Evolutionary conservation across 1,284 basidiomycete genomes (phyloP).

Genomic region (Cutaneotrichosporon sp.): DNA sequence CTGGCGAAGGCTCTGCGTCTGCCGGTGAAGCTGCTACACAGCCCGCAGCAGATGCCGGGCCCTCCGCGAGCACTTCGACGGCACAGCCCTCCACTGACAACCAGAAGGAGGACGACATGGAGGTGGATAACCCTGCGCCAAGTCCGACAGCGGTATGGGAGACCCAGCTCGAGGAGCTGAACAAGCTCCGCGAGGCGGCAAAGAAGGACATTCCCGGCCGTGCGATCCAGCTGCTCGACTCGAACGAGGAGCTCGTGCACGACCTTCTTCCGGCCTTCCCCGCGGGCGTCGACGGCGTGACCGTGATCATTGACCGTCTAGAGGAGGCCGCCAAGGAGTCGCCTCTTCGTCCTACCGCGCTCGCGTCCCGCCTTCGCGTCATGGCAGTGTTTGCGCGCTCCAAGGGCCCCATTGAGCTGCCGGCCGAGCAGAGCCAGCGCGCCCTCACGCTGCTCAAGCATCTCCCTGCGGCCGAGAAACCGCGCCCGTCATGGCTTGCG

Average conservation of each 20-base stretch:
- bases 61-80: background rate
- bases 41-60: constrained; percentile 3
- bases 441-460: constrained; percentile 64
- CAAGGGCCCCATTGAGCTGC: constrained; percentile 14
- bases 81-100: constrained; percentile 9
- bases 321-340: constrained; percentile 49
- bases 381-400: constrained; percentile 62
- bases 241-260: constrained; percentile 80
- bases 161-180: constrained; percentile 52
- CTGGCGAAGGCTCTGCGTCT: background rate
- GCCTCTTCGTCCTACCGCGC: constrained; percentile 50
- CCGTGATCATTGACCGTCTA: constrained; percentile 25
- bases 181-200: constrained; percentile 62
- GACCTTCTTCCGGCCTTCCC: constrained; percentile 76
- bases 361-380: constrained; percentile 75
- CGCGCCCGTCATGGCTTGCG: constrained; percentile 73
- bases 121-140: constrained; percentile 8
- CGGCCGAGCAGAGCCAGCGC: constrained; percentile 33
- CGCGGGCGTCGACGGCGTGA: constrained; percentile 45
- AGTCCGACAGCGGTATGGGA: constrained; percentile 16
- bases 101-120: constrained; percentile 22
- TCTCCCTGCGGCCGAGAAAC: constrained; percentile 52
- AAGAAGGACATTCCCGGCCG: constrained; percentile 62
- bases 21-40: background rate
- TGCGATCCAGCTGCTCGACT: constrained; percentile 75